phyloP scores from a whole-genome alignment of 306 rosid genomes.

The Carpinus fangiana region DNA sequence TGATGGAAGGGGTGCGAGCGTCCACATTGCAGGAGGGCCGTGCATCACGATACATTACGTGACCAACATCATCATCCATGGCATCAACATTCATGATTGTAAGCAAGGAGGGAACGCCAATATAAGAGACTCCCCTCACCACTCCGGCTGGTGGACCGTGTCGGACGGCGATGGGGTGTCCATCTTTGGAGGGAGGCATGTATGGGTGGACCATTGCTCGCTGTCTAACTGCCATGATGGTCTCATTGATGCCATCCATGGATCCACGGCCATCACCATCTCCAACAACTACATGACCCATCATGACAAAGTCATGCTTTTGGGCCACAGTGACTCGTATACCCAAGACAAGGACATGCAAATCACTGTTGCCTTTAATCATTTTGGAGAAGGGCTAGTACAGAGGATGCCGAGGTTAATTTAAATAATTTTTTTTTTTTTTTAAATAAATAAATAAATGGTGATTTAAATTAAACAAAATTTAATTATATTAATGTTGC shows the following conservation, averaged over 20 bases:
- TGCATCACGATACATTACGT: slow-evolving; percentile 75
- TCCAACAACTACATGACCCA: slow-evolving; percentile 87
- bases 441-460: too few species aligned
- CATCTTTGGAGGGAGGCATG: slow-evolving; percentile 49
- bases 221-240: slow-evolving; percentile 81
- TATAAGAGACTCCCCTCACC: slow-evolving; percentile 72
- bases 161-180: slow-evolving; percentile 89
- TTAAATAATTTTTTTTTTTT: neutral
- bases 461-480: too few species aligned
- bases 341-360: slow-evolving; percentile 77
- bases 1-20: slow-evolving; percentile 87
- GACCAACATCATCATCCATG: slow-evolving; percentile 75
- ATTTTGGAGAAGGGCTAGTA: slow-evolving; percentile 92
- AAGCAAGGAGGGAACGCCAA: slow-evolving; percentile 58
- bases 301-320: slow-evolving; percentile 91
- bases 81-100: slow-evolving; percentile 78
- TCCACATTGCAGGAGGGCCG: slow-evolving; percentile 78
- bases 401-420: slow-evolving; percentile 93
- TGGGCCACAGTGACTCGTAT: slow-evolving; percentile 82
- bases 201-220: slow-evolving; percentile 89
- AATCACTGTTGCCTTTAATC: slow-evolving; percentile 80
- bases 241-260: slow-evolving; percentile 82
- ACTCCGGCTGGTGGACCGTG: slow-evolving; percentile 66
- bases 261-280: slow-evolving; percentile 79
- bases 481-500: slow-evolving; percentile 7